Percentiles rank a stretch among this genome's conserved stretches.
phyloP scores from a whole-genome alignment of 352 stramenopile species.

The Blastocystis sp. region DNA sequence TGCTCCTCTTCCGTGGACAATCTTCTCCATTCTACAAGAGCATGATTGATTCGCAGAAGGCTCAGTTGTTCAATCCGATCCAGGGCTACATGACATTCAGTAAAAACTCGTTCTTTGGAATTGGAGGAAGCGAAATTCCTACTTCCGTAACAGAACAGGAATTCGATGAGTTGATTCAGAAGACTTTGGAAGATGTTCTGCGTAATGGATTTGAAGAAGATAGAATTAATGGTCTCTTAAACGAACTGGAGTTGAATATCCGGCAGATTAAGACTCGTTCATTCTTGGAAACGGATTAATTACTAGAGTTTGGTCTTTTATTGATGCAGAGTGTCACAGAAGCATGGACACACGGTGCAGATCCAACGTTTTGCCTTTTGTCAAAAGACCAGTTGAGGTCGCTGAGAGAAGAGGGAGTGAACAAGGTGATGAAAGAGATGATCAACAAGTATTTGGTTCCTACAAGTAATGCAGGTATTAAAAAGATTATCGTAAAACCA shows the following conservation, averaged over 20 bases:
- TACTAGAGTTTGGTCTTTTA: conserved; percentile 27
- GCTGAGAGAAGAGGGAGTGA: conserved; percentile 42
- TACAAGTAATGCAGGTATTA: neutral
- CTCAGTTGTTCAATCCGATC: neutral
- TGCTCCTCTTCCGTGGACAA: conserved; percentile 32
- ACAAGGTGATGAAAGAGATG: conserved; percentile 48
- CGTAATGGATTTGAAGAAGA: conserved; percentile 24
- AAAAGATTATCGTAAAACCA: neutral
- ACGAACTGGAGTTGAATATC: conserved; percentile 18
- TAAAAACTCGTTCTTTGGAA: conserved; percentile 41
- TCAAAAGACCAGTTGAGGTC: neutral
- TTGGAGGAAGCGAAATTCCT: conserved; percentile 11
- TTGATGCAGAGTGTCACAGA: conserved; percentile 47
- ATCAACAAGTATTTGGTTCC: conserved; percentile 31
- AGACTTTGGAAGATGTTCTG: conserved; percentile 27
- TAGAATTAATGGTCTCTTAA: conserved; percentile 12
- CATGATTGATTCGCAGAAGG: neutral
- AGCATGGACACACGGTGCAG: conserved; percentile 30
- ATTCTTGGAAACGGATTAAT: neutral
- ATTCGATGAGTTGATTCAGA: conserved; percentile 10
- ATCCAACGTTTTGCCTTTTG: conserved; percentile 11
- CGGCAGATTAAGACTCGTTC: conserved; percentile 31
- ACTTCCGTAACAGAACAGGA: neutral
- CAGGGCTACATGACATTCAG: conserved; percentile 53
- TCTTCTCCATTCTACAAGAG: conserved; percentile 39